Evolutionary conservation across 192 early-diverging fungal species (phyloP).

Genomic region (Backusella australiensis): DNA sequence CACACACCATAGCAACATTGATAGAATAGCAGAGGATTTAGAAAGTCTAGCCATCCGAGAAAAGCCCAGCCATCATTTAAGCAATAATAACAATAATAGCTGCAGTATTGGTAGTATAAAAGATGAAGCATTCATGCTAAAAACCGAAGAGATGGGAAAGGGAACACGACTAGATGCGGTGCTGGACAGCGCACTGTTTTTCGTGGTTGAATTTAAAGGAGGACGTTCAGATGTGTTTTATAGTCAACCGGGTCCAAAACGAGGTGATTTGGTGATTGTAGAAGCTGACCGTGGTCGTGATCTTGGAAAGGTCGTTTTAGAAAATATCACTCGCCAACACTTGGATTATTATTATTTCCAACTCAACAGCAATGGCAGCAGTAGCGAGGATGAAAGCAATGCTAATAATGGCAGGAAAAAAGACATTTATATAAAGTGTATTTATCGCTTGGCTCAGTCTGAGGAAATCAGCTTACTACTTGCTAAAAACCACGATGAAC

Average conservation of each 20-base stretch:
- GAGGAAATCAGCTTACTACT: conserved; percentile 76
- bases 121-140: conserved; percentile 18
- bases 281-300: conserved; percentile 93
- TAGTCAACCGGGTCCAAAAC: conserved; percentile 23
- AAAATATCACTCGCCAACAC: conserved; percentile 53
- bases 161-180: conserved; percentile 41
- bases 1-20: conserved; percentile 20
- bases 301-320: conserved; percentile 75
- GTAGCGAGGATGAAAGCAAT: conserved; percentile 16
- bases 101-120: conserved; percentile 33
- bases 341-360: conserved; percentile 45
- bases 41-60: conserved; percentile 17
- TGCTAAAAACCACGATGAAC: conserved; percentile 85
- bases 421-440: conserved; percentile 73
- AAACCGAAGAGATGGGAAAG: conserved; percentile 42
- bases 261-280: conserved; percentile 78
- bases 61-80: neutral
- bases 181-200: conserved; percentile 55
- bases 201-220: conserved; percentile 87
- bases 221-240: conserved; percentile 84
- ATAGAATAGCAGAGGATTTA: conserved; percentile 12
- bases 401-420: conserved; percentile 30
- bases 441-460: conserved; percentile 77
- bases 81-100: neutral
- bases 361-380: conserved; percentile 31